Conservation (phyloP, 306 rosid genomes). For the Rosa lucieae region DNA sequence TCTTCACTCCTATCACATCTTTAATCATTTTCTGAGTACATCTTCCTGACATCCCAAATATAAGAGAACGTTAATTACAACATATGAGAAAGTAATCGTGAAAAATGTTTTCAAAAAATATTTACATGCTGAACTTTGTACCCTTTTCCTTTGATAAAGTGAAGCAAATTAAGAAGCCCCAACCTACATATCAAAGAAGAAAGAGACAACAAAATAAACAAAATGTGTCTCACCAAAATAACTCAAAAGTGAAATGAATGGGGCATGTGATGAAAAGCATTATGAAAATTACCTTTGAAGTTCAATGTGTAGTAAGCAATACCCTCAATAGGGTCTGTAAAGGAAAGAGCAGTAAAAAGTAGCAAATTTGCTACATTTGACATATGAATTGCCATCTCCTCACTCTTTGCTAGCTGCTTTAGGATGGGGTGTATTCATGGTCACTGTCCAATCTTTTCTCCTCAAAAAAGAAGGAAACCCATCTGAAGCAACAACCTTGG, state of each 20-base stretch:
- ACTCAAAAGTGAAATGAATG: background rate
- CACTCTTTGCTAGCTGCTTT: no score
- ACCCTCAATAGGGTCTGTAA: background rate
- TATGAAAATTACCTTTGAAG: background rate
- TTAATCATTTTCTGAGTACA: constrained; percentile 66
- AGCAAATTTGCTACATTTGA: no score
- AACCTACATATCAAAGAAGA: constrained; percentile 60
- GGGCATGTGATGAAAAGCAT: background rate
- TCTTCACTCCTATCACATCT: constrained; percentile 69
- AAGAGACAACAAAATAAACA: constrained; percentile 9
- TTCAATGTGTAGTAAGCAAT: background rate
- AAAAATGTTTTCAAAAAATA: constrained; percentile 10
- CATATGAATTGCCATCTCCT: no score
- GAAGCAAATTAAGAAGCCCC: constrained; percentile 64
- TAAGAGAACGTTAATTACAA: constrained; percentile 13
- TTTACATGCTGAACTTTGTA: constrained; percentile 25
- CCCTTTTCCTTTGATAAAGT: constrained; percentile 81
- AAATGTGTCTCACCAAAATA: constrained; percentile 1
- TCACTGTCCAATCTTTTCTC: constrained; percentile 42
- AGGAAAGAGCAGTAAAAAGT: no score
- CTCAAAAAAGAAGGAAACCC: constrained; percentile 57
- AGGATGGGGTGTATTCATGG: constrained; percentile 22
- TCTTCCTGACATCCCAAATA: constrained; percentile 54
- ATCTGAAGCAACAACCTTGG: constrained; percentile 43
- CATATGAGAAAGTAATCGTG: constrained; percentile 22